A percentile compares a stretch with the other conserved stretches of the same genome.
Conservation (phyloP, 106 monocot species). For the Ottelia alismoides region DNA sequence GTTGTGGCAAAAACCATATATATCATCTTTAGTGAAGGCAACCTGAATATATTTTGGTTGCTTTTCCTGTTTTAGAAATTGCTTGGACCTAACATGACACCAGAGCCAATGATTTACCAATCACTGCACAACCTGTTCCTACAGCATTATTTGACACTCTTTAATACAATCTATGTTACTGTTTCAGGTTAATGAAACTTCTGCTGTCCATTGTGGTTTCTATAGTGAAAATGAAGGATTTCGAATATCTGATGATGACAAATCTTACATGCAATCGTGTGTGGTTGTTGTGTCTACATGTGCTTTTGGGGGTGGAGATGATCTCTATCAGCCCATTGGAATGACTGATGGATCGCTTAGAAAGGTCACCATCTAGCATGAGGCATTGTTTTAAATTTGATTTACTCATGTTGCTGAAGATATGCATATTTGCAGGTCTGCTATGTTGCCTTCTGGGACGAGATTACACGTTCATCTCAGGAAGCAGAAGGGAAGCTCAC, state of each 20-base stretch:
- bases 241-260: constrained; percentile 70
- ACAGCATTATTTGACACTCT: too few species aligned
- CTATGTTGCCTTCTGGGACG: constrained; percentile 98
- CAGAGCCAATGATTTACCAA: too few species aligned
- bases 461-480: constrained; percentile 66
- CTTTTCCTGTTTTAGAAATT: too few species aligned
- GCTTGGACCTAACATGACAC: too few species aligned
- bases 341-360: constrained; percentile 65
- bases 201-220: constrained; percentile 84
- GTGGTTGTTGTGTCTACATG: constrained; percentile 81
- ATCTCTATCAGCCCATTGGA: constrained; percentile 97
- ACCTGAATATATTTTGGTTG: too few species aligned
- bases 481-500: constrained; percentile 51
- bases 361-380: constrained; percentile 30
- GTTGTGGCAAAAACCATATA: too few species aligned
- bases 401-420: too few species aligned
- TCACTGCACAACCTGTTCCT: too few species aligned
- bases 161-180: neutral
- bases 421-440: constrained; percentile 61
- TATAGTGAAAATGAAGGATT: constrained; percentile 77
- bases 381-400: neutral
- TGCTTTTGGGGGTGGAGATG: constrained; percentile 94
- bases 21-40: too few species aligned
- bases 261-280: constrained; percentile 64
- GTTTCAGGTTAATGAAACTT: constrained; percentile 56